Evolutionary conservation across 129 eudicot species (phyloP), one percentile per base, ranked within the genome.

Genomic region (Flaveria robusta): DNA sequence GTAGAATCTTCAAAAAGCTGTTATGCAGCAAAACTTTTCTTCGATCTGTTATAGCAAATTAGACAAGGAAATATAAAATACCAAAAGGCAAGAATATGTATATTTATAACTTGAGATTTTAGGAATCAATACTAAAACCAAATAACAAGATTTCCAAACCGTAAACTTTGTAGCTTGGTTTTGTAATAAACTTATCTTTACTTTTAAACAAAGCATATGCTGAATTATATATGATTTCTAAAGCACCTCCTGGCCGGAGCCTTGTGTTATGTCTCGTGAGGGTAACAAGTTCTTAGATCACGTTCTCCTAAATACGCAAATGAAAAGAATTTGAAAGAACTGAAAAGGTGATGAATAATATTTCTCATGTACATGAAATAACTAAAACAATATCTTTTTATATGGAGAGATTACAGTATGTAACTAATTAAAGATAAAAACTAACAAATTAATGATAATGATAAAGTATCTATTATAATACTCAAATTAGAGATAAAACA

Each of bases 91-190:
- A 50, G 26, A 22, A 62, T 31, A 12, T 75, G 26, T 27, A 64
- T 65, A 45, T 75, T 45, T 63, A 75, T 46, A 66, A 26, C 67
- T 27, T 52, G 6, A 42, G 55, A 55, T 41, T 19, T 16, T 16
- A n/a, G 18, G 83, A 79, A 79, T 79, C 60, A 72, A 66, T 72
- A 72, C 79, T 27, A 79, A 79, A 22, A 14, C 83, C 79, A 24
- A 50, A 63, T 26, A 42, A 23, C 13, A 80, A 66, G 75, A 42
- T 74, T 74, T 80, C 75, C 69, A 24, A 79, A 64, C 55, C 27
- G 18, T 16, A 63, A 71, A 71, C 83, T 72, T 79, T 63, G 66
- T 26, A 20, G 8, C 29, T 49, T 50, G 78, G 78, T 29, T 29
- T 63, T 79, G 78, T 64, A 64, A 63, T 72, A 12, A 72, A 34